phyloP scores from a whole-genome alignment of 108 stramenopile species.

The Stephanodiscus triporus region DNA sequence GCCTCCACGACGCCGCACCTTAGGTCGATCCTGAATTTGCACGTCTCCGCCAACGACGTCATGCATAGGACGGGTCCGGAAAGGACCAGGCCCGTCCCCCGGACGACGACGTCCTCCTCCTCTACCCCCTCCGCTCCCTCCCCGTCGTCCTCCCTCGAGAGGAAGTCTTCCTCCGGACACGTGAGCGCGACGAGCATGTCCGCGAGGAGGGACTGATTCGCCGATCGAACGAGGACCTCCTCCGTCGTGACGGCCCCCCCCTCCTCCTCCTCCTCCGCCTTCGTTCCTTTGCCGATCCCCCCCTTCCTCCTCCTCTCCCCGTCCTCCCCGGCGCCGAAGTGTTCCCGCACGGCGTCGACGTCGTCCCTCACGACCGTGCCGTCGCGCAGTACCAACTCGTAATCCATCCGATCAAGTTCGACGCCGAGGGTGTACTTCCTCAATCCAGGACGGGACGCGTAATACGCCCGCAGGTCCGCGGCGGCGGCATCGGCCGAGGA shows the following conservation, averaged over 20 bases:
- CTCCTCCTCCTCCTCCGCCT: background rate
- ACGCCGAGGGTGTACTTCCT: constrained; percentile 76
- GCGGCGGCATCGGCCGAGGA: constrained; percentile 32
- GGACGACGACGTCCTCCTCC: constrained; percentile 12
- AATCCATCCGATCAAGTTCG: constrained; percentile 82
- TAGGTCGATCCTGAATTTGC: constrained; percentile 38
- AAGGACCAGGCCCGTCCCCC: constrained; percentile 17
- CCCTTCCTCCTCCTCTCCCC: background rate
- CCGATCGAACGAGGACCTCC: constrained; percentile 62
- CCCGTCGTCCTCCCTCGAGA: background rate
- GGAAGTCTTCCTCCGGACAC: constrained; percentile 23
- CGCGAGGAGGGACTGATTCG: constrained; percentile 84
- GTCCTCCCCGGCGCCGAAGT: constrained; percentile 30
- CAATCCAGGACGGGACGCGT: constrained; percentile 62
- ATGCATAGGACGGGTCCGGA: constrained; percentile 43
- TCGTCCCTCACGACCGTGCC: constrained; percentile 30
- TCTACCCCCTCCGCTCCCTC: constrained; percentile 30
- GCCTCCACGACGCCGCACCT: constrained; percentile 35
- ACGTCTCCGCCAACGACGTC: constrained; percentile 40
- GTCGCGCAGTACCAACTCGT: constrained; percentile 50
- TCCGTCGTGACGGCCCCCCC: constrained; percentile 14
- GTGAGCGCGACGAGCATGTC: constrained; percentile 73
- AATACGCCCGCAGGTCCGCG: constrained; percentile 62
- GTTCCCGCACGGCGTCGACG: constrained; percentile 29
- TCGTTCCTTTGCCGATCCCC: background rate